Evolutionary conservation across 495 filamentous ascomycete species (phyloP).

Genomic region (Aspergillus asperescens): DNA sequence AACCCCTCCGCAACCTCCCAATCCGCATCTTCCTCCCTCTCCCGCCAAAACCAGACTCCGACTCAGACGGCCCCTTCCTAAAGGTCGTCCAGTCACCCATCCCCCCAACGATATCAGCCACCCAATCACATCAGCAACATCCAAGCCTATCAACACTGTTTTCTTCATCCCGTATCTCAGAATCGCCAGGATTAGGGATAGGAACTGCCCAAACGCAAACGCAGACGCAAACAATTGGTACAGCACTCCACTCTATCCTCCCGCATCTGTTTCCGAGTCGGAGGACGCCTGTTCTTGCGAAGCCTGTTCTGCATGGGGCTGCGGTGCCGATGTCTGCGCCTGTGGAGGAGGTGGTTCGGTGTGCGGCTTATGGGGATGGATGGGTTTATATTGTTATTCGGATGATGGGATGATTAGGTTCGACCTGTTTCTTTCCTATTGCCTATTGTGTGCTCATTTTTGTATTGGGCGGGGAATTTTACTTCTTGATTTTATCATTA

Average conservation of each 20-base stretch:
- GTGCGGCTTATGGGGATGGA: constrained; percentile 83
- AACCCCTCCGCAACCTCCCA: constrained; percentile 73
- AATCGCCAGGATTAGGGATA: background rate
- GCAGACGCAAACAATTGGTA: constrained; percentile 74
- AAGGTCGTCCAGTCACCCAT: constrained; percentile 67
- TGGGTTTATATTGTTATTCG: constrained; percentile 82
- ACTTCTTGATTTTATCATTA: too few relatives aligned
- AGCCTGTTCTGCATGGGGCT: constrained; percentile 81
- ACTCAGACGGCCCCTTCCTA: constrained; percentile 41
- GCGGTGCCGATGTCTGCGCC: constrained; percentile 75
- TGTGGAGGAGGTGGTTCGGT: constrained; percentile 78
- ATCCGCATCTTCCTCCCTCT: constrained; percentile 85
- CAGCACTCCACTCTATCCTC: constrained; percentile 68
- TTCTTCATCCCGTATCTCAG: constrained; percentile 23
- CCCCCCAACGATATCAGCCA: constrained; percentile 40
- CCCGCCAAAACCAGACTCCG: constrained; percentile 32
- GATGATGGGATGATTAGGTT: constrained; percentile 55
- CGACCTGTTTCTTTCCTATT: too few relatives aligned
- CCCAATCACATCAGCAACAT: constrained; percentile 17
- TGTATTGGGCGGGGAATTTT: too few relatives aligned
- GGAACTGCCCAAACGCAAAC: background rate
- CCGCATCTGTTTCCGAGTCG: constrained; percentile 85
- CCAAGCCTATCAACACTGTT: constrained; percentile 22
- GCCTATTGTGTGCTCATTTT: too few relatives aligned
- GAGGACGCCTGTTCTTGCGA: constrained; percentile 81